These are phyloP conservation scores for Neobulgaria alba DNA, from an alignment of 2,329 filamentous ascomycete genomes.

Conservation along the genomic window DNA sequence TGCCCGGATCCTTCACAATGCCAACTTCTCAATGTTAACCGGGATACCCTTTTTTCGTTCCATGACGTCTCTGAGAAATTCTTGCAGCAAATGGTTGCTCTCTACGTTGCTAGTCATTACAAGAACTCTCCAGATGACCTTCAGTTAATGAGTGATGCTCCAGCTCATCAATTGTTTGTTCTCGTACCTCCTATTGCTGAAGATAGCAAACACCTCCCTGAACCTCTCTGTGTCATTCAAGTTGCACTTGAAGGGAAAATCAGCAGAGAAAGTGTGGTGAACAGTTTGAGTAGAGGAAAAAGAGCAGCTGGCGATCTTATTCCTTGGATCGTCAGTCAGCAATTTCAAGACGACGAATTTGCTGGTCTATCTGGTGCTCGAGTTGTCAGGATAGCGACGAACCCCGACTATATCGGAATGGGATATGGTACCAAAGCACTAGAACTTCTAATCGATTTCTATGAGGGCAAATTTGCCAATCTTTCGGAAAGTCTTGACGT, in stretches of 20 bases:
- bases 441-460: slow-evolving; percentile 82
- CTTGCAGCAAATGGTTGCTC: slow-evolving; percentile 93
- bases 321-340: slow-evolving; percentile 93
- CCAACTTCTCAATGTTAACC: slow-evolving; percentile 87
- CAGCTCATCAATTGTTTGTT: slow-evolving; percentile 92
- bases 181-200: slow-evolving; percentile 80
- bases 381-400: slow-evolving; percentile 89
- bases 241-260: slow-evolving; percentile 92
- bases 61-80: slow-evolving; percentile 96
- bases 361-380: slow-evolving; percentile 86
- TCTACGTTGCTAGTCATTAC: slow-evolving; percentile 96
- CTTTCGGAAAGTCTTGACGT: slow-evolving; percentile 62
- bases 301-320: slow-evolving; percentile 89
- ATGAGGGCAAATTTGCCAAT: slow-evolving; percentile 83
- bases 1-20: slow-evolving; percentile 88
- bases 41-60: slow-evolving; percentile 96
- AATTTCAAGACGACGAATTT: slow-evolving; percentile 97
- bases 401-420: slow-evolving; percentile 86
- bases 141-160: slow-evolving; percentile 97
- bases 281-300: slow-evolving; percentile 80
- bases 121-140: slow-evolving; percentile 97
- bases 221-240: slow-evolving; percentile 91
- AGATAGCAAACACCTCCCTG: slow-evolving; percentile 69
- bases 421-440: slow-evolving; percentile 89
- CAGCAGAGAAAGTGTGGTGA: slow-evolving; percentile 84